Base-by-base conservation (phyloP, 2,329 filamentous ascomycete species). In the Hypomyces perniciosus region DNA sequence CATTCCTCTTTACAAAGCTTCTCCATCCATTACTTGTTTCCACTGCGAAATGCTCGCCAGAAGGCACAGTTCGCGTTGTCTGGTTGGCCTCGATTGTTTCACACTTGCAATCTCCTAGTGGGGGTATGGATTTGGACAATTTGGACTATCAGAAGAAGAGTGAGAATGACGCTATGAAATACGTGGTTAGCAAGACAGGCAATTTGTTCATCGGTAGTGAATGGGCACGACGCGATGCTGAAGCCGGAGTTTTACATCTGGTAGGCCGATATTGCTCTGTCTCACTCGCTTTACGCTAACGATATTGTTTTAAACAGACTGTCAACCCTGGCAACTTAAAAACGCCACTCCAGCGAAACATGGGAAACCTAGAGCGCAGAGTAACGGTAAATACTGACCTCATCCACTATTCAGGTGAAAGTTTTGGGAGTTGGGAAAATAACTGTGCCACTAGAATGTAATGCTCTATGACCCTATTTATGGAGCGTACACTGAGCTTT, bases 401-500 rank as follows among this genome's bases (percentile, higher is more conserved):
- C 3, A 34, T 40, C 34, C 30, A 40, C 30, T 44, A 44, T 20
- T 9, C 44, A 9, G 46, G 38, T 29, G 48, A 46, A 31, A 51
- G 37, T 41, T 10, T 2, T 39, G 33, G 33, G 33, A 35, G 8
- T 35, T 4, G 33, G 12, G 8, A 35, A 8, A 12, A 35, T 35
- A 35, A 35, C 3, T 8, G 33, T 35, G 12, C 33, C 33, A 2
- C 9, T 5, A 52, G 42, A 9, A 38, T 12, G 26, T 54, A 5
- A 50, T 59, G 6, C 29, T 66, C 1, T 59, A 66, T 48, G 62
- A 67, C 0, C 13, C 61, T 0, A 50, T 68, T 8, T 60, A 68
- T 29, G 77, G 75, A 0, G 75, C 73, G 0, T 78, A 76, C 57
- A 76, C 76, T 0, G 68, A 74, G 52, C 56, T 79, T 1, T 80